Percentiles rank a stretch among this genome's conserved stretches.
These are phyloP conservation scores for Abortiporus biennis DNA, from an alignment of 1,284 basidiomycete species.

Conservation along the genomic window DNA sequence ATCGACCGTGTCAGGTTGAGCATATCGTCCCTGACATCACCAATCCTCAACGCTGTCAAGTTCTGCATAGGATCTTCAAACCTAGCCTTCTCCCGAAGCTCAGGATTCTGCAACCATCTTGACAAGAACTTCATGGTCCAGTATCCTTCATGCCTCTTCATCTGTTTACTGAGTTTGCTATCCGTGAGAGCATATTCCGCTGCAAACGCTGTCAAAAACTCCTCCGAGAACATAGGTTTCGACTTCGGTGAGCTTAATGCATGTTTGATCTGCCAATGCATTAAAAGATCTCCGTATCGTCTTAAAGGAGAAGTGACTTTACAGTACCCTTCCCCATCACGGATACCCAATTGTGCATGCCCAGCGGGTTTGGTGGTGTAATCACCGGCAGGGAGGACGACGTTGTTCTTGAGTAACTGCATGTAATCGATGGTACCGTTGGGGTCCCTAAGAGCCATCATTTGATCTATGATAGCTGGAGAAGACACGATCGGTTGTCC, in stretches of 20 bases:
- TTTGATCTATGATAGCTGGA: slow-evolving; percentile 15
- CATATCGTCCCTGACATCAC: slow-evolving; percentile 2
- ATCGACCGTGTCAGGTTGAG: too few species aligned
- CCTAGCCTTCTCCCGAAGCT: slow-evolving; percentile 14
- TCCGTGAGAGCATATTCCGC: slow-evolving; percentile 21
- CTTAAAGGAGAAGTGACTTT: slow-evolving; percentile 88
- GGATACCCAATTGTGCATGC: slow-evolving; percentile 73
- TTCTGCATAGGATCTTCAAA: slow-evolving; percentile 26
- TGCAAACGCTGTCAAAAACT: slow-evolving; percentile 31
- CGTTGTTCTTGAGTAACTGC: slow-evolving; percentile 25
- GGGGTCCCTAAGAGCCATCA: slow-evolving; percentile 21
- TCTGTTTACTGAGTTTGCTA: slow-evolving; percentile 22
- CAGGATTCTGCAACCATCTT: slow-evolving; percentile 24
- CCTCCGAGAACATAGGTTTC: slow-evolving; percentile 32
- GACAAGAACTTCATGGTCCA: slow-evolving; percentile 29
- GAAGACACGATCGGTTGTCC: slow-evolving; percentile 13
- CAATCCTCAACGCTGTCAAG: slow-evolving; percentile 14
- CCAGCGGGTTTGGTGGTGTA: slow-evolving; percentile 48
- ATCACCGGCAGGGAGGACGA: slow-evolving; percentile 30
- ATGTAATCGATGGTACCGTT: slow-evolving; percentile 36
- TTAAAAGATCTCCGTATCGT: slow-evolving; percentile 78
- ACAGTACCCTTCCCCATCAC: slow-evolving; percentile 68
- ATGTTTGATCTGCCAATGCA: slow-evolving; percentile 94
- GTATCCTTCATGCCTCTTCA: slow-evolving; percentile 24
- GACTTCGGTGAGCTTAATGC: slow-evolving; percentile 45